Percentiles rank a stretch among this genome's conserved stretches.
Conservation (phyloP, 495 filamentous ascomycete species). For the Trichoderma asperelloides region DNA sequence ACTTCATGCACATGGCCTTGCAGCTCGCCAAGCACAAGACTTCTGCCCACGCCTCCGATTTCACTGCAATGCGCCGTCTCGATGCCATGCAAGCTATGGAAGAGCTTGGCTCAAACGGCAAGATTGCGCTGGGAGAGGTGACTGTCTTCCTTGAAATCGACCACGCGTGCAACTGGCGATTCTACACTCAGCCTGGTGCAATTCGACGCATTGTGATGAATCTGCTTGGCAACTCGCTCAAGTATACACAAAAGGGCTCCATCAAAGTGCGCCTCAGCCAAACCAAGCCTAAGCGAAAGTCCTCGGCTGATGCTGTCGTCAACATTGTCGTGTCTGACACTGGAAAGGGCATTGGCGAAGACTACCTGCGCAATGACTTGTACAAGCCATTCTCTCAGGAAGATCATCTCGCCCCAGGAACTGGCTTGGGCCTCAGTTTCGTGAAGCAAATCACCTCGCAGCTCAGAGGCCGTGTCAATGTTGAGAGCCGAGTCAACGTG, state of each 20-base stretch:
- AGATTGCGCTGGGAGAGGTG: constrained; percentile 24
- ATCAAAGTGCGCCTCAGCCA: constrained; percentile 53
- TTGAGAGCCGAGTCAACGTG: constrained; percentile 45
- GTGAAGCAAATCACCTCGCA: constrained; percentile 55
- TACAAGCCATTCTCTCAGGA: constrained; percentile 70
- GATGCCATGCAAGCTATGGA: constrained; percentile 8
- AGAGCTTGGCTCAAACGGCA: not conserved
- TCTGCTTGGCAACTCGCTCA: constrained; percentile 72
- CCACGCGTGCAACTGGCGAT: constrained; percentile 46
- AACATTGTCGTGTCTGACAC: constrained; percentile 52
- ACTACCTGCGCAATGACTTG: constrained; percentile 56
- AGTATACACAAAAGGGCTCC: constrained; percentile 61
- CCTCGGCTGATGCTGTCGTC: constrained; percentile 17
- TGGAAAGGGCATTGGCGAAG: constrained; percentile 58
- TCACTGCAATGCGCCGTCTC: constrained; percentile 4
- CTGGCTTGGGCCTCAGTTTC: constrained; percentile 62
- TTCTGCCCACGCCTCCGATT: constrained; percentile 7
- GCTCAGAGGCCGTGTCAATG: constrained; percentile 50
- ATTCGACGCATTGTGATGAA: constrained; percentile 73
- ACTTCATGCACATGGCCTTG: constrained; percentile 22
- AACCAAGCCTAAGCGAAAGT: constrained; percentile 15
- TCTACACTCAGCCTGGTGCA: constrained; percentile 62
- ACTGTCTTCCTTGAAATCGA: constrained; percentile 58
- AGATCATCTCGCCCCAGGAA: constrained; percentile 52
- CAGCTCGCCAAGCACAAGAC: constrained; percentile 12